phyloP scores from a whole-genome alignment of 768 basidiomycete genomes.

The Leccinum rimulosum region DNA sequence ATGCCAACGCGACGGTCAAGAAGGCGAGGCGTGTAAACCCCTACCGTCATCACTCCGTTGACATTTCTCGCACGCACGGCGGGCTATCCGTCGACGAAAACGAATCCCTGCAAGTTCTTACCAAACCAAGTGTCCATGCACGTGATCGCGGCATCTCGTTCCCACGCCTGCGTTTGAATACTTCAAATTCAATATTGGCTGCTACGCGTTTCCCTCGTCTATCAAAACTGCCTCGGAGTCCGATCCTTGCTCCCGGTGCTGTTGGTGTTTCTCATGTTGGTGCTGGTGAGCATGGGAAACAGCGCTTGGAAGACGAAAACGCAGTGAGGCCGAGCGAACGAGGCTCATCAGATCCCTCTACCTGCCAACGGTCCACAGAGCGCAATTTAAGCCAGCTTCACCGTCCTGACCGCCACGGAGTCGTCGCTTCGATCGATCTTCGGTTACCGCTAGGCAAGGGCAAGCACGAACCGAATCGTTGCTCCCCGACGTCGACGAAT shows the following conservation, averaged over 20 bases:
- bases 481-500: slow-evolving; percentile 1
- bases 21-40: slow-evolving; percentile 9
- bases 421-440: slow-evolving; percentile 20
- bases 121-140: not conserved
- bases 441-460: slow-evolving; percentile 1
- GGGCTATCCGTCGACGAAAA: slow-evolving; percentile 19
- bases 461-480: not conserved
- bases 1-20: not conserved
- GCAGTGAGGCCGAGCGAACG: not conserved
- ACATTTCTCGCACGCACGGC: not conserved
- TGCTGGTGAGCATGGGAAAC: not conserved
- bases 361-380: not conserved
- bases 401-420: not conserved
- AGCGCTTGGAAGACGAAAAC: not conserved
- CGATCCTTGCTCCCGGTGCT: not conserved
- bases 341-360: not conserved
- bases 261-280: not conserved
- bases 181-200: not conserved
- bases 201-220: slow-evolving; percentile 4
- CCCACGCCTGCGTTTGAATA: slow-evolving; percentile 13
- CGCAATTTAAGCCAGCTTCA: not conserved
- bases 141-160: slow-evolving; percentile 9
- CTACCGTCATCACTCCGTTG: not conserved
- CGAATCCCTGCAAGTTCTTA: slow-evolving; percentile 2
- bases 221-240: slow-evolving; percentile 8